These are phyloP conservation scores for Prunella vulgaris DNA, from an alignment of 257 asterid species.

Conservation along the genomic window DNA sequence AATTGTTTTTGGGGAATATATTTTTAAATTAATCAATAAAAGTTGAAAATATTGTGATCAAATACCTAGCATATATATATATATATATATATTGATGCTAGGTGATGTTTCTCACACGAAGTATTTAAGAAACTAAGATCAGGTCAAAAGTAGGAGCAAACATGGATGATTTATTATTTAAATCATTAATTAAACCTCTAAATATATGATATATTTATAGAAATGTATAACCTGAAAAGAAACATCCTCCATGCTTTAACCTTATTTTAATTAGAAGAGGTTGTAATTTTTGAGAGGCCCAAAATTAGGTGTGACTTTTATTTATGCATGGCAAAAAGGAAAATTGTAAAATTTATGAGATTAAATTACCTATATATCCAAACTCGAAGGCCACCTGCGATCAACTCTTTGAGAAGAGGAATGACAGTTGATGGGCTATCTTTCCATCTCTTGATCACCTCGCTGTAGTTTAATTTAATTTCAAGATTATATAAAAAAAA, in stretches of 20 bases:
- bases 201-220: too few species aligned
- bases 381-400: conserved; percentile 52
- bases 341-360: not conserved
- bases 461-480: conserved; percentile 33
- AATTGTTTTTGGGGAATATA: not conserved
- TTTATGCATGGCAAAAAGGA: not conserved
- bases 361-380: conserved; percentile 58
- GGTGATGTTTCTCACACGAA: too few species aligned
- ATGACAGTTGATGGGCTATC: conserved; percentile 55
- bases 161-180: too few species aligned
- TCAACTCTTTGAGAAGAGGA: conserved; percentile 53
- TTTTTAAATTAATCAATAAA: too few species aligned
- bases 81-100: too few species aligned
- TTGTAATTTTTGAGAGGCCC: too few species aligned
- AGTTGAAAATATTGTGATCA: not conserved
- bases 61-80: too few species aligned
- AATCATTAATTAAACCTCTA: too few species aligned
- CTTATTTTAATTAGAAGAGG: not conserved
- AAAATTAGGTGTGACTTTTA: not conserved
- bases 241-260: too few species aligned
- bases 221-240: too few species aligned
- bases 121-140: too few species aligned
- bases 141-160: too few species aligned
- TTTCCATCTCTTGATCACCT: conserved; percentile 39
- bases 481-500: not conserved